Evolutionary conservation across 176 grass and related monocot genomes (phyloP), one percentile per base, ranked within the genome.

Genomic region (Oryza punctata): DNA sequence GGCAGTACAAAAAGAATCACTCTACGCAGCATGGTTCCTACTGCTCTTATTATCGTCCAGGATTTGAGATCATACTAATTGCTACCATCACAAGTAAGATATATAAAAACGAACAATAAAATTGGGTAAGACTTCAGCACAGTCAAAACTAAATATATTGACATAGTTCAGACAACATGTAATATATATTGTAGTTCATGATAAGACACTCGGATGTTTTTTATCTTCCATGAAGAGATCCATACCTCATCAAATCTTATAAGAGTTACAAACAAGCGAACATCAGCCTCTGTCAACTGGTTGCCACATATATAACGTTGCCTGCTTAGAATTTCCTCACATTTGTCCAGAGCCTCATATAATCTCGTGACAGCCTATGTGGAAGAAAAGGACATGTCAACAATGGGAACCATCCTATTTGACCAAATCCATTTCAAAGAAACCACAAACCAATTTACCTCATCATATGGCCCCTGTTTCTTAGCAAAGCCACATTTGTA

Each of bases 211-310:
- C 10, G 5, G 33, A 63, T 63, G 41, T 35, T 70, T 59, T 50
- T 10, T 8, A 3, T 19, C 7, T 45, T 16, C 23, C 19, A 63
- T 47, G 5, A 6, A 61, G 65, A 70, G 41, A 65, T 37, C 10
- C 82, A 65, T 93, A 98, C 96, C 93, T 98, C 96, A 82, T 98
- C 96, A 52, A 98, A 98, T 80, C 96, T 93, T 73, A 98, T 98
- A 13, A 98, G 89, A 81, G 96, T 98, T 24, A 98, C 96, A 85
- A 98, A 98, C 1, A 98, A 78, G 25, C 96, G 96, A 59, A 98
- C 44, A 75, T 98, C 93, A 12, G 96, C 91, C 66, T 98, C 96
- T 0, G 96, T 92, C 46, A 95, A 52, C 18, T 76, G 86, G 76
- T 90, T 82, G 78, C 91, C 91, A 45, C 96, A 98, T 41, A 98